A percentile compares a stretch with the other conserved stretches of the same genome.
phyloP scores from a whole-genome alignment of 768 basidiomycete species.

The Leccinum variicolor region DNA sequence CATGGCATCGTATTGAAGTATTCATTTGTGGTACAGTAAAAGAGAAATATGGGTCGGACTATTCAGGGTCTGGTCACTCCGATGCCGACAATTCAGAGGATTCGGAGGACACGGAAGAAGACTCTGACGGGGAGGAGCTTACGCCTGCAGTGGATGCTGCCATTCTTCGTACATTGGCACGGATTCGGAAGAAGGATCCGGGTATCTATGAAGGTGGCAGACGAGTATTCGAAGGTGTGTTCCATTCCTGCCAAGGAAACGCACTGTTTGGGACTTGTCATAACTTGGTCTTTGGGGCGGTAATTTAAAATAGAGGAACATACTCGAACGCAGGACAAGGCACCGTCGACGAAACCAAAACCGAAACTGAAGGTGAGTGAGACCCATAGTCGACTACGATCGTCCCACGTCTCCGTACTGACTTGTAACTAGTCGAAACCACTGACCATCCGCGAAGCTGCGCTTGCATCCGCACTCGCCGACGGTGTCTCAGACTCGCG shows the following conservation, averaged over 20 bases:
- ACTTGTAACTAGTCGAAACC: slow-evolving; percentile 54
- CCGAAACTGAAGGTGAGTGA: slow-evolving; percentile 50
- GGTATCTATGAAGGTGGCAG: slow-evolving; percentile 73
- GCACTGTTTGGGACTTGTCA: not conserved
- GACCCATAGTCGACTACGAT: not conserved
- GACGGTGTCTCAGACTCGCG: slow-evolving; percentile 44
- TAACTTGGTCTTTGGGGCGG: not conserved
- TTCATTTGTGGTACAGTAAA: slow-evolving; percentile 49
- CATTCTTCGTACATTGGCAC: slow-evolving; percentile 84
- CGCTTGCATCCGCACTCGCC: slow-evolving; percentile 59
- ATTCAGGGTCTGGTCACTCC: slow-evolving; percentile 32
- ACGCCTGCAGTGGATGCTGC: slow-evolving; percentile 93
- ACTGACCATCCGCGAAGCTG: slow-evolving; percentile 70
- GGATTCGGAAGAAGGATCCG: slow-evolving; percentile 80
- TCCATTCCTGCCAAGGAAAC: not conserved
- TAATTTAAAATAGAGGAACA: slow-evolving; percentile 57
- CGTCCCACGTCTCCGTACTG: not conserved
- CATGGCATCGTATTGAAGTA: not conserved
- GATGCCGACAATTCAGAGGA: slow-evolving; percentile 41
- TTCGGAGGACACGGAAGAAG: slow-evolving; percentile 82
- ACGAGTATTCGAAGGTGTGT: slow-evolving; percentile 76
- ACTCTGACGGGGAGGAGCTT: slow-evolving; percentile 92
- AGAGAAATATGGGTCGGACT: slow-evolving; percentile 82
- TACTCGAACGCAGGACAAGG: slow-evolving; percentile 35
- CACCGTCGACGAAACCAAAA: slow-evolving; percentile 23